Base-by-base conservation (phyloP, 164 flowering plant genomes). In the Taxillus chinensis region DNA sequence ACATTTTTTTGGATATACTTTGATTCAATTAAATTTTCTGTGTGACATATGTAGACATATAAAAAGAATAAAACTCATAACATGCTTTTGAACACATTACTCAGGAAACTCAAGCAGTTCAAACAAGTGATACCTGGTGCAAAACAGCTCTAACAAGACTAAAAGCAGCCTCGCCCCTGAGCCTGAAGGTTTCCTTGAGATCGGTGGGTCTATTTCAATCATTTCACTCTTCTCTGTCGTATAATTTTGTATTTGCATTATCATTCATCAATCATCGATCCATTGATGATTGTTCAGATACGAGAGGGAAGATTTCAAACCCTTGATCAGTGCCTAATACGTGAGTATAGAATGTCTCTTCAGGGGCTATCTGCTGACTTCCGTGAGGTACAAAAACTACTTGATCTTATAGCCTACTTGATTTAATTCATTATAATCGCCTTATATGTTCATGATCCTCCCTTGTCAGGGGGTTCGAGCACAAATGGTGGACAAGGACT, bases 141-240 rank as follows among this genome's bases (percentile, higher is more conserved):
- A 74, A 5, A 13, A 63, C 76, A 15, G 70, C 79, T 27, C 59
- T 75, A 14, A 62, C 59, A 41, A 69, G 64, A 38, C 74, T 80
- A 48, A 78, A 75, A 75, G 79, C 73, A 71, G 68, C 75, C 37
- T 73, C 81, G 27, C 83, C 83, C 16, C 64, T 80, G 71, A 73
- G 79, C 77, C 68, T 80, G 73, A 80, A 80, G 71, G 83, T 80
- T 70, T 67, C 81, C 8, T 63, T 80, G 69, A 73, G 72, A 75
- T 80, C 83, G n/a, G 81, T 80, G 56, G 70, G 83, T 73, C 43
- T 48, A 49, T 39, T 55, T 2, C 45, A 37, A 0, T 55, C 13
- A 11, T 58, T 3, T 1, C 10, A 4, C 7, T 27, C 41, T 9
- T 45, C 49, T 37, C 10, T 45, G 7, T 46, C 5, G 8, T 27